Evolutionary conservation across 192 early-diverging fungal species (phyloP), one percentile per base, ranked within the genome.

Genomic region (Umbelopsis vinacea): DNA sequence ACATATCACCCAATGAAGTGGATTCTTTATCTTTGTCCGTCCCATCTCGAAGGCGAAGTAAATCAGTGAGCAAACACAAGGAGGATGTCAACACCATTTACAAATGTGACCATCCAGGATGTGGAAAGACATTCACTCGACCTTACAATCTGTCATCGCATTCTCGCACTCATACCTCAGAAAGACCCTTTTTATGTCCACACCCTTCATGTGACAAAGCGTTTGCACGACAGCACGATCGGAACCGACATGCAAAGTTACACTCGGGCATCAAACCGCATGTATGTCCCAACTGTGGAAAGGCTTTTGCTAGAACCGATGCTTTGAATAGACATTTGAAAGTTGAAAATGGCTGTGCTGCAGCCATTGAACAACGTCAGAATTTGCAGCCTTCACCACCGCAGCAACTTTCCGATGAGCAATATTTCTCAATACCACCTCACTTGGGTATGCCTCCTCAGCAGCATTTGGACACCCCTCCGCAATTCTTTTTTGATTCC

Each of bases 181-280:
- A 91, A 71, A 87, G 91, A 2, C 92, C 92, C 29, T 92, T 53
- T 95, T 92, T 69, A 26, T 63, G 57, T 6, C 57, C 79, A 17
- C 87, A 87, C 82, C 80, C 84, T 23, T 82, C 85, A 66, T 97
- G 96, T 81, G 83, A 89, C 6, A 83, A 86, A 35, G 84, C 89
- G 24, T 97, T 97, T 83, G 90, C 94, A 10, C 85, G 95, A n/a
- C 91, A 94, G 71, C 94, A 96, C 74, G 95, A 97, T 72, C 79
- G 94, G 63, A 97, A 94, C 76, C 84, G 95, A 23, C 92, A 93
- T 68, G 86, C 87, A 80, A 90, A 89, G 75, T 82, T 92, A 46
- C 92, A 93, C 54, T 87, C 87, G 24, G 91, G 91, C 38, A 85
- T 87, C 69, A 88, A 88, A 74, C 90, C 89, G 7, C 89, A 88